Evolutionary conservation across 108 stramenopile genomes (phyloP), one percentile per base, ranked within the genome.

Genomic region (Epithemia pelagica): DNA sequence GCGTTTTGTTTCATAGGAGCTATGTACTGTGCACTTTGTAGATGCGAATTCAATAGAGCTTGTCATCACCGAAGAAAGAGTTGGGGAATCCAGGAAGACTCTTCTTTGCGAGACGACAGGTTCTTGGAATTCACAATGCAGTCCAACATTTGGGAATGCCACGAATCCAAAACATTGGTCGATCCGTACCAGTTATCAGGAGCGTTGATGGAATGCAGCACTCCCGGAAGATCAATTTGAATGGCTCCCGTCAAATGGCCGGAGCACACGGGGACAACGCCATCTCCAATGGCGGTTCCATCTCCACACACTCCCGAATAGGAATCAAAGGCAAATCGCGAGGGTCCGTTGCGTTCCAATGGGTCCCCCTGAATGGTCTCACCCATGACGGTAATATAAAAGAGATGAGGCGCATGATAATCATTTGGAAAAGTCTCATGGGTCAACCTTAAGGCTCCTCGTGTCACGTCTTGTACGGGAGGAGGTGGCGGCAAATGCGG

Each of bases 131-230:
- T 26, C 22, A 26, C 7, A 26, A 66, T 60, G 15, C 26, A 20
- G 15, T 69, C 59, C 22, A 62, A 29, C 68, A 66, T 66, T 21
- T 18, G 22, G 26, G 24, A 15, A 54, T 66, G 57, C 95, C 95
- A 96, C 60, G 60, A 72, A 79, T 91, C 90, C 52, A 96, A 55
- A 8, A 93, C 72, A 2, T 58, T 76, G 18, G 86, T 86, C 20
- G 84, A 68, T 30, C 95, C 95, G 72, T 96, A 96, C 95, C 93
- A 94, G 15, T 15, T 87, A 1, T 81, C 86, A 18, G 90, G 75
- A 68, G 80, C 86, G 71, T 96, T 93, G 66, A 96, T 93, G 51
- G 87, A 87, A 61, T 96, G 95, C 29, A 92, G 57, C 19, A 95
- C 93, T 61, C 83, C 82, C 7, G 88, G 82, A 25, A 96, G 58